phyloP scores from a whole-genome alignment of 352 stramenopile species.

The Pythium vanterpoolii region DNA sequence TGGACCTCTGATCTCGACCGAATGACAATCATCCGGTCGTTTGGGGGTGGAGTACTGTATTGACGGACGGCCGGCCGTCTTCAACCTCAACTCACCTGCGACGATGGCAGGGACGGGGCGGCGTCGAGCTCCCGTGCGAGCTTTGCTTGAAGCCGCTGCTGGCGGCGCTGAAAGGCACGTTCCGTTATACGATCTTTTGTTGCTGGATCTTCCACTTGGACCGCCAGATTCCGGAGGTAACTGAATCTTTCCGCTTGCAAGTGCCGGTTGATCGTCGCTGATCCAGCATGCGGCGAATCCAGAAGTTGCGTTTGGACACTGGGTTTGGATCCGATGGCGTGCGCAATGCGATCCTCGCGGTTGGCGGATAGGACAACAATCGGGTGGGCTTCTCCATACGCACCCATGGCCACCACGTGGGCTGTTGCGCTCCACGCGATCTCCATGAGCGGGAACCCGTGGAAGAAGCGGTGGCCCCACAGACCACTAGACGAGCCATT shows the following conservation, averaged over 20 bases:
- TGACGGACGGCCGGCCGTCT: neutral
- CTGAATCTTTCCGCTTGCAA: neutral
- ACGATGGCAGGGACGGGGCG: neutral
- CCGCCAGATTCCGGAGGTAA: neutral
- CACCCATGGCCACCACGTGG: constrained; percentile 62
- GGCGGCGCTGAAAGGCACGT: constrained; percentile 41
- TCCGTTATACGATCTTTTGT: constrained; percentile 29
- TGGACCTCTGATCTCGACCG: neutral
- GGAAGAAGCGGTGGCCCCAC: constrained; percentile 61
- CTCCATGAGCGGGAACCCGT: constrained; percentile 43
- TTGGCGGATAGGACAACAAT: constrained; percentile 59
- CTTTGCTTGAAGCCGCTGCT: constrained; percentile 43
- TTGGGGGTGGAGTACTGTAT: neutral
- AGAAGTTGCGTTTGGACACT: neutral
- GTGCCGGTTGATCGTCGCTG: neutral
- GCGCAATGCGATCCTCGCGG: constrained; percentile 27
- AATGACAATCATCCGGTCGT: neutral
- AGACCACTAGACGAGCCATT: constrained; percentile 25
- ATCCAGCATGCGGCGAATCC: neutral
- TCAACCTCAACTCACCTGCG: neutral
- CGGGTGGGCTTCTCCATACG: constrained; percentile 57
- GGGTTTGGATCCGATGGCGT: neutral
- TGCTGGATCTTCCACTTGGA: neutral
- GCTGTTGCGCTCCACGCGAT: constrained; percentile 57
- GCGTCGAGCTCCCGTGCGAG: constrained; percentile 22